Conservation (phyloP, 768 basidiomycete genomes). For the Termitomyces sp. region DNA sequence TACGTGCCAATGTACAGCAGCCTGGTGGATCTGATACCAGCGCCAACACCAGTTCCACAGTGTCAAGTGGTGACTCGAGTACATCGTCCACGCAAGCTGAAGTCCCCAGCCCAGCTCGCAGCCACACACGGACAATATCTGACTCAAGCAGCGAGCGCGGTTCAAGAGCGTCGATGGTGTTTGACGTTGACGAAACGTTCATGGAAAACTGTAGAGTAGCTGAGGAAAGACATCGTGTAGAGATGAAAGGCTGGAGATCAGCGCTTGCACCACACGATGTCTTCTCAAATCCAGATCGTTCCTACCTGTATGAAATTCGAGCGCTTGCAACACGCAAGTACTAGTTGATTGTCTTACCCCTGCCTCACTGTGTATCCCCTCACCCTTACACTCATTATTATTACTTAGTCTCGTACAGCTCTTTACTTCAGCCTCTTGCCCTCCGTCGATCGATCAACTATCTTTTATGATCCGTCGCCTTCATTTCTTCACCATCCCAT, state of each 20-base stretch:
- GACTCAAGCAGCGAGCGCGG: slow-evolving; percentile 78
- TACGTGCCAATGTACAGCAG: slow-evolving; percentile 53
- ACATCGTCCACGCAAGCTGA: slow-evolving; percentile 27
- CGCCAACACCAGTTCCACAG: slow-evolving; percentile 23
- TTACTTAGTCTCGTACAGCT: slow-evolving; percentile 15
- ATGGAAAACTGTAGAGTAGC: slow-evolving; percentile 66
- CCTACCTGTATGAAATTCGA: slow-evolving; percentile 75
- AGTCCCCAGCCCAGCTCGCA: slow-evolving; percentile 55
- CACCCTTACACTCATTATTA: slow-evolving; percentile 8
- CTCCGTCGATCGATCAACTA: slow-evolving; percentile 14
- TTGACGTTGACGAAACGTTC: slow-evolving; percentile 73
- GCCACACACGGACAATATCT: slow-evolving; percentile 61
- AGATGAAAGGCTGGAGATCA: slow-evolving; percentile 80
- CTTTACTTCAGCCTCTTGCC: slow-evolving; percentile 18
- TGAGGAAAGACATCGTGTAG: slow-evolving; percentile 75
- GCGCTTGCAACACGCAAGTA: slow-evolving; percentile 84
- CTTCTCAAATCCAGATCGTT: slow-evolving; percentile 48
- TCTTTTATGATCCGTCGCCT: slow-evolving; percentile 19
- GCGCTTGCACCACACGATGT: slow-evolving; percentile 30
- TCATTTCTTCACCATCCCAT: no score
- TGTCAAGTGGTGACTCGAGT: slow-evolving; percentile 18
- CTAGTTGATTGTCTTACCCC: slow-evolving; percentile 26
- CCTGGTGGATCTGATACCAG: slow-evolving; percentile 26
- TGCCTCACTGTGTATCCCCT: slow-evolving; percentile 12
- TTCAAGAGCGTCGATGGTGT: slow-evolving; percentile 73